A percentile compares a stretch with the other conserved stretches of the same genome.
Conservation (phyloP, 1,284 basidiomycete species). For the Rhodotorula sp. region DNA sequence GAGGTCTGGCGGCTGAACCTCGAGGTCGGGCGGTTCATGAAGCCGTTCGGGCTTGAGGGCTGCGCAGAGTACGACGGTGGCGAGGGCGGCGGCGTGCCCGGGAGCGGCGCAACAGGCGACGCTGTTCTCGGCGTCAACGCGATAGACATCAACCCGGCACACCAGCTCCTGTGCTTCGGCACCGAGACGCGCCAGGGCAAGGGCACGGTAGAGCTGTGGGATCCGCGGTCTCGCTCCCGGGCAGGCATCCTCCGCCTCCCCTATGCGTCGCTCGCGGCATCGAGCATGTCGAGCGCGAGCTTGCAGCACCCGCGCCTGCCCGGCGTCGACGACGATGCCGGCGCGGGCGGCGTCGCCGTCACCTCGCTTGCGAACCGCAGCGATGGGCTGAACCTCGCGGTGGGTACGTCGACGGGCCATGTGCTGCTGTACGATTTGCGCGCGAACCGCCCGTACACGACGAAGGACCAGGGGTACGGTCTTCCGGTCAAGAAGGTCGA, state of each 20-base stretch:
- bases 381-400: constrained; percentile 89
- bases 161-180: constrained; percentile 88
- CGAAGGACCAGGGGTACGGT: constrained; percentile 97
- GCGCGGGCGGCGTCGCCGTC: constrained; percentile 60
- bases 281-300: constrained; percentile 54
- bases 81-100: constrained; percentile 33
- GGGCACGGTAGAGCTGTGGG: constrained; percentile 93
- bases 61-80: constrained; percentile 35
- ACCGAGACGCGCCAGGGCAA: constrained; percentile 61
- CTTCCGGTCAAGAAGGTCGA: constrained; percentile 80
- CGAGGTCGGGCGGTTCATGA: constrained; percentile 91
- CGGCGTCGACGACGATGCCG: constrained; percentile 53
- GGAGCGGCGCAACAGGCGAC: constrained; percentile 51
- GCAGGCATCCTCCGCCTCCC: constrained; percentile 81
- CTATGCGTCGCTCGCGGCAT: constrained; percentile 57
- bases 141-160: constrained; percentile 90
- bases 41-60: constrained; percentile 66
- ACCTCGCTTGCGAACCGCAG: constrained; percentile 79
- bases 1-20: constrained; percentile 94
- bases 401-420: constrained; percentile 93
- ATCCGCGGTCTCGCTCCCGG: constrained; percentile 76
- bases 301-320: constrained; percentile 50
- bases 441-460: constrained; percentile 74
- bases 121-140: constrained; percentile 76
- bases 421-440: constrained; percentile 94